phyloP scores from a whole-genome alignment of 441 rosid species.

The Pelargonium citronellum region DNA sequence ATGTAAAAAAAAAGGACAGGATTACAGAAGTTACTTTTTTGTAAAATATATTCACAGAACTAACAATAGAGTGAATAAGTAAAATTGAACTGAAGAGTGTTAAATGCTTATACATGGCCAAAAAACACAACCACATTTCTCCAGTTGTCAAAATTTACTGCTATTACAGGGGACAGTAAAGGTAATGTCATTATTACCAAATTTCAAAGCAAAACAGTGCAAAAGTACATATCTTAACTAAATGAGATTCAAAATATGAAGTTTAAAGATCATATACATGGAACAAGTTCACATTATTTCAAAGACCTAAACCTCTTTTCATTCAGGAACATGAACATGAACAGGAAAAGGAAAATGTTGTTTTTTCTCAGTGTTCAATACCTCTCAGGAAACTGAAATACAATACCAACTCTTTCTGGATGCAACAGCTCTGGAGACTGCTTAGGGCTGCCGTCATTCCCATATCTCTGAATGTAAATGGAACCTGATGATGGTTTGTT shows the following conservation, averaged over 20 bases:
- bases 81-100: neutral
- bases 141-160: neutral
- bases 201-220: neutral
- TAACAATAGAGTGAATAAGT: neutral
- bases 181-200: neutral
- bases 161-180: neutral
- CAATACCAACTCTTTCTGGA: conserved; percentile 78
- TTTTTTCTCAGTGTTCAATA: conserved; percentile 19
- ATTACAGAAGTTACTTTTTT: neutral
- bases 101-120: neutral
- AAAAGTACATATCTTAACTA: neutral
- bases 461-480: conserved; percentile 60
- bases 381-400: conserved; percentile 92
- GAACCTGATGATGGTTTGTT: conserved; percentile 82
- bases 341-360: neutral
- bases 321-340: conserved; percentile 10
- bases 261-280: too few species aligned
- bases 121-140: neutral
- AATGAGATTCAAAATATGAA: too few species aligned
- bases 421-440: conserved; percentile 40
- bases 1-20: neutral
- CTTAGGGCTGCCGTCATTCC: conserved; percentile 45
- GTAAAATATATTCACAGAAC: neutral
- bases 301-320: conserved; percentile 12
- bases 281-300: neutral